Evolutionary conservation across 1,139 yeast genomes (phyloP).

Genomic region (Kodamaea fungicola): DNA sequence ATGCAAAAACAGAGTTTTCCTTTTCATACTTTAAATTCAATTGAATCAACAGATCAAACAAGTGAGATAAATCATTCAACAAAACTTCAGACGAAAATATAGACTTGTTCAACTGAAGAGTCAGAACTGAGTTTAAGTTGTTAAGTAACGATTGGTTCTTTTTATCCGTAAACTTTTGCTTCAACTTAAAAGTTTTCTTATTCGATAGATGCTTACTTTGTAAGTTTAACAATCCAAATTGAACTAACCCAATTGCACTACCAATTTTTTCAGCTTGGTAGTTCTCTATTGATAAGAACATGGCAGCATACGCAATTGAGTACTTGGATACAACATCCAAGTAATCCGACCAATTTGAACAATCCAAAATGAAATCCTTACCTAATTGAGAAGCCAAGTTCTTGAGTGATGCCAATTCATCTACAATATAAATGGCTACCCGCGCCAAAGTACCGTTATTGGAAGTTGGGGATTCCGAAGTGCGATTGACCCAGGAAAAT

Average conservation of each 20-base stretch:
- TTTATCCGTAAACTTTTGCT: slow-evolving; percentile 23
- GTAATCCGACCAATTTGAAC: slow-evolving; percentile 33
- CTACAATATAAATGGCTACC: slow-evolving; percentile 38
- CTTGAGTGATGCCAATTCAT: slow-evolving; percentile 24
- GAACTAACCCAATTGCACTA: slow-evolving; percentile 40
- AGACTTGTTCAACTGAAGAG: slow-evolving; percentile 34
- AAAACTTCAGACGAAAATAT: slow-evolving; percentile 34
- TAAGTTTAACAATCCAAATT: slow-evolving; percentile 35
- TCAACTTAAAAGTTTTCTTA: slow-evolving; percentile 16
- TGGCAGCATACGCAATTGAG: slow-evolving; percentile 40
- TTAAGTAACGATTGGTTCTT: slow-evolving; percentile 32
- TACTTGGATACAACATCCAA: slow-evolving; percentile 32
- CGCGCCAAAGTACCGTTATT: slow-evolving; percentile 42
- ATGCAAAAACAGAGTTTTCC: slow-evolving; percentile 40
- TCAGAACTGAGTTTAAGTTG: slow-evolving; percentile 34
- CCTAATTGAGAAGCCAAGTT: slow-evolving; percentile 5
- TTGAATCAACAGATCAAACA: slow-evolving; percentile 39
- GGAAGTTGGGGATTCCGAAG: slow-evolving; percentile 24
- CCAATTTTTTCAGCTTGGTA: slow-evolving; percentile 42
- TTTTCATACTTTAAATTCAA: slow-evolving; percentile 39
- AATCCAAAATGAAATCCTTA: slow-evolving; percentile 11
- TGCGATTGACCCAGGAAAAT: slow-evolving; percentile 39
- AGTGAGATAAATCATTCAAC: slow-evolving; percentile 34
- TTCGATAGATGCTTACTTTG: slow-evolving; percentile 31
- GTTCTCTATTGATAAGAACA: slow-evolving; percentile 40